Evolutionary conservation across 1,284 basidiomycete species (phyloP).

Genomic region (Anthracocystis panici-leucophaei): DNA sequence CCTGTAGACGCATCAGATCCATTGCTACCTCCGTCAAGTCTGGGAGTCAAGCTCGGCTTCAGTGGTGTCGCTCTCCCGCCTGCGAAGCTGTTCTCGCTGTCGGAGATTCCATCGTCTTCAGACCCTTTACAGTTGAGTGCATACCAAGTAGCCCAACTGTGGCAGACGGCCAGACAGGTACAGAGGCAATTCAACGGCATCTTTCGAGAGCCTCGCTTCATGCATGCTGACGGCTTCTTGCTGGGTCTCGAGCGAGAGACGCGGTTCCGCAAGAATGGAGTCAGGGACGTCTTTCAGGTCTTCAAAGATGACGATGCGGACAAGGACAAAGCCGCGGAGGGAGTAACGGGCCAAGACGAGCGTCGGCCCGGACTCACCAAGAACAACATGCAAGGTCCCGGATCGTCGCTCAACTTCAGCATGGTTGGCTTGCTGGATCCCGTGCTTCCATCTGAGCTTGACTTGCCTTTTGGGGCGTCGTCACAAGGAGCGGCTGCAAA

Average conservation of each 20-base stretch:
- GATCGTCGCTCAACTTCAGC: conserved; percentile 51
- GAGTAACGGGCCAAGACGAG: conserved; percentile 35
- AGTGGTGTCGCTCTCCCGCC: conserved; percentile 37
- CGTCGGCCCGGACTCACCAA: conserved; percentile 44
- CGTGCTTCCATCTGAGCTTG: conserved; percentile 18
- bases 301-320: conserved; percentile 31
- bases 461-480: conserved; percentile 7
- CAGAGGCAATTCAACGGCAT: conserved; percentile 41
- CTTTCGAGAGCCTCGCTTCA: conserved; percentile 39
- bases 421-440: conserved; percentile 47
- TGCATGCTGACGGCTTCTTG: conserved; percentile 46
- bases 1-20: conserved; percentile 14
- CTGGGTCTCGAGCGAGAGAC: conserved; percentile 41
- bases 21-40: conserved; percentile 23
- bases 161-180: conserved; percentile 45
- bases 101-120: neutral
- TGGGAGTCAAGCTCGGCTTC: conserved; percentile 42
- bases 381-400: conserved; percentile 54
- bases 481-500: neutral
- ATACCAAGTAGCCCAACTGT: conserved; percentile 29
- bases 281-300: conserved; percentile 44
- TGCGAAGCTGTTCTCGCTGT: conserved; percentile 38
- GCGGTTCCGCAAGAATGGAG: conserved; percentile 42
- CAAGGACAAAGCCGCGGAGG: conserved; percentile 1
- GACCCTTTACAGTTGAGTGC: neutral